Evolutionary conservation across 495 filamentous ascomycete genomes (phyloP).

Genomic region (Penicillium coprophilum): DNA sequence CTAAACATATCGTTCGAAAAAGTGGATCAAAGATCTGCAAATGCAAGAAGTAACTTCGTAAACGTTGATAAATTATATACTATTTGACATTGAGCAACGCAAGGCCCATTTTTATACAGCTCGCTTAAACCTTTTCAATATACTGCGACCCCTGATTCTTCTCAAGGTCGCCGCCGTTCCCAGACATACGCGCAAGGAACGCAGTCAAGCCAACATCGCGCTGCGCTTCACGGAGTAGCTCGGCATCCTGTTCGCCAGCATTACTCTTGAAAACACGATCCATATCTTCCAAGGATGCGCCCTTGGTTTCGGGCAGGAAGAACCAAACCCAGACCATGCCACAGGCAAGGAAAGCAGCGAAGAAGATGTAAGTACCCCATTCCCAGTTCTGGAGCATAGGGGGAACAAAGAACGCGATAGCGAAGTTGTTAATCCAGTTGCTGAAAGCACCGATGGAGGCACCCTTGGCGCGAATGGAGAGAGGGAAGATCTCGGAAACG

Average conservation of each 20-base stretch:
- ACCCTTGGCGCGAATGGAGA: constrained; percentile 47
- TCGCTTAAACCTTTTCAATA: constrained; percentile 22
- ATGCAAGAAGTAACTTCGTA: constrained; percentile 2
- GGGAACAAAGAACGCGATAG: constrained; percentile 49
- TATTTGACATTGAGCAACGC: background rate
- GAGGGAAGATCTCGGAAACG: constrained; percentile 43
- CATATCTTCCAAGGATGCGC: constrained; percentile 69
- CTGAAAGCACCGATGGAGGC: constrained; percentile 42
- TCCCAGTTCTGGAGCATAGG: constrained; percentile 47
- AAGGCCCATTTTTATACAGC: background rate
- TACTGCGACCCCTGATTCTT: constrained; percentile 24
- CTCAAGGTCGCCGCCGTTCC: constrained; percentile 21
- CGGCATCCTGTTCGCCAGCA: constrained; percentile 37
- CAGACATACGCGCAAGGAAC: constrained; percentile 25
- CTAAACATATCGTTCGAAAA: background rate
- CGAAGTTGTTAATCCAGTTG: constrained; percentile 53
- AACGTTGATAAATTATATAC: constrained; percentile 1
- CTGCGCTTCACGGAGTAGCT: constrained; percentile 30
- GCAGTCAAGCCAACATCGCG: constrained; percentile 29
- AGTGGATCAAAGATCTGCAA: background rate
- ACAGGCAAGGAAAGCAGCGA: constrained; percentile 33
- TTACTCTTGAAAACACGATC: constrained; percentile 47
- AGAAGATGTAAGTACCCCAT: constrained; percentile 53
- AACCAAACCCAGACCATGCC: constrained; percentile 47
- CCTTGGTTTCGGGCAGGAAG: constrained; percentile 57